A percentile compares a stretch with the other conserved stretches of the same genome.
Evolutionary conservation across 345 rosid species (phyloP).

Genomic region (Rhodamnia argentea): DNA sequence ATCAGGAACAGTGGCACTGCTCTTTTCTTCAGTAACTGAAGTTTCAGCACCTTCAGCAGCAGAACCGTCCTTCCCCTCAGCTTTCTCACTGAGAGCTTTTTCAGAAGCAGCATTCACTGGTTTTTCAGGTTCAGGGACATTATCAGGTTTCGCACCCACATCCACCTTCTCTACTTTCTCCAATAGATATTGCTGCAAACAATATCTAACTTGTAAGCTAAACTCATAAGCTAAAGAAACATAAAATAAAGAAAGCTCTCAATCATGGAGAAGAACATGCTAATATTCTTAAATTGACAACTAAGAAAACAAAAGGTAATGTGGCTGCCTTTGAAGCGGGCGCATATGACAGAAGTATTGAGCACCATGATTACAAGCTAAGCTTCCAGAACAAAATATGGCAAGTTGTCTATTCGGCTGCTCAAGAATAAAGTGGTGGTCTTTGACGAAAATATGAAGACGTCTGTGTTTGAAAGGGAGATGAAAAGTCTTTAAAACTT

Average conservation of each 20-base stretch:
- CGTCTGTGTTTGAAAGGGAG: not conserved
- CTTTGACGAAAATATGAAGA: not conserved
- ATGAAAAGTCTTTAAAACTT: not conserved
- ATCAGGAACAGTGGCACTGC: slow-evolving; percentile 20
- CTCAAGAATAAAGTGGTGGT: not conserved
- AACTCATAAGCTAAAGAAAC: not conserved
- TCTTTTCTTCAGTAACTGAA: slow-evolving; percentile 23
- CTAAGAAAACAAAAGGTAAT: too few relatives aligned
- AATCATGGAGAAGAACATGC: not conserved
- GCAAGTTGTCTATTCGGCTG: not conserved
- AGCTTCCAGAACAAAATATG: not conserved
- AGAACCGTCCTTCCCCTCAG: slow-evolving; percentile 30
- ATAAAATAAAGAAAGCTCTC: not conserved
- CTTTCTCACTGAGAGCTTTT: slow-evolving; percentile 30
- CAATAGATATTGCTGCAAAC: slow-evolving; percentile 59
- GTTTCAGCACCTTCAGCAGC: slow-evolving; percentile 14
- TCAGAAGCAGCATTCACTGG: slow-evolving; percentile 29
- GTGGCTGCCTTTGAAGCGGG: not conserved
- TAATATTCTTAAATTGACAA: not conserved
- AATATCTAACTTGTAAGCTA: not conserved
- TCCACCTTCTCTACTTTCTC: slow-evolving; percentile 51
- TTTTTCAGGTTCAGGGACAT: slow-evolving; percentile 34
- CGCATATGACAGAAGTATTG: not conserved
- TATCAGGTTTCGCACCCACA: slow-evolving; percentile 31
- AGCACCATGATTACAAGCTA: not conserved